A percentile compares a stretch with the other conserved stretches of the same genome.
Conservation (phyloP, 345 rosid genomes). For the Citrus medica region DNA sequence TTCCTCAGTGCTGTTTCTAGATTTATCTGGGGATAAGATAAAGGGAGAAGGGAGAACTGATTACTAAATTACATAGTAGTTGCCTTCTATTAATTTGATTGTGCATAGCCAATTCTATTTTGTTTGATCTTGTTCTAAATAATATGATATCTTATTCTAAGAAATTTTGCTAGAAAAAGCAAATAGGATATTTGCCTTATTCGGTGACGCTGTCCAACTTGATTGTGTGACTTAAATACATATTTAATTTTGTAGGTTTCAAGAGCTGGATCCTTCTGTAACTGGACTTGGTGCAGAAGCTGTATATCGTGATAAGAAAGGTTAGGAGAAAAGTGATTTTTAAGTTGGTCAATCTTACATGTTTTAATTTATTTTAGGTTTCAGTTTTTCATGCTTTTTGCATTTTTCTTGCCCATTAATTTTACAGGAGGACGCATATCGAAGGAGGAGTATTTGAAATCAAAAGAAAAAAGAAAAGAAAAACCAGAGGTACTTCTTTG, state of each 20-base stretch:
- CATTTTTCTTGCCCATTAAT: not conserved
- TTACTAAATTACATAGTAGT: not conserved
- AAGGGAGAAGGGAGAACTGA: not conserved
- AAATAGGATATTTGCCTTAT: not conserved
- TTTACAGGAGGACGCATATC: conserved; percentile 13
- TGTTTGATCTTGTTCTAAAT: not conserved
- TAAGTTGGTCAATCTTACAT: conserved; percentile 10
- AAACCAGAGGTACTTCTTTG: conserved; percentile 12
- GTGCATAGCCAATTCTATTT: not conserved
- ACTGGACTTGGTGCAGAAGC: conserved; percentile 82
- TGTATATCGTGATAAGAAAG: conserved; percentile 87
- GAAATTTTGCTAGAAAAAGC: not conserved
- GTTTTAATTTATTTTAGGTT: conserved; percentile 2
- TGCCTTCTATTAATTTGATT: not conserved
- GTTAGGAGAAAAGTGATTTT: conserved; percentile 27
- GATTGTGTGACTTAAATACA: not conserved
- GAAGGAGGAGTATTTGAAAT: conserved; percentile 15
- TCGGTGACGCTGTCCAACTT: not conserved
- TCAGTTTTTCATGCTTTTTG: not conserved
- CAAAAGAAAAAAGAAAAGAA: conserved; percentile 11
- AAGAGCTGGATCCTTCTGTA: conserved; percentile 65
- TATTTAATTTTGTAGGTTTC: conserved; percentile 42
- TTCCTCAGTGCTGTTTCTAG: not conserved
- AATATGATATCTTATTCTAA: not conserved
- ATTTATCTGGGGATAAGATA: not conserved